A percentile compares a stretch with the other conserved stretches of the same genome.
Conservation (phyloP, 768 basidiomycete genomes). For the Leccinum barrowsii region DNA sequence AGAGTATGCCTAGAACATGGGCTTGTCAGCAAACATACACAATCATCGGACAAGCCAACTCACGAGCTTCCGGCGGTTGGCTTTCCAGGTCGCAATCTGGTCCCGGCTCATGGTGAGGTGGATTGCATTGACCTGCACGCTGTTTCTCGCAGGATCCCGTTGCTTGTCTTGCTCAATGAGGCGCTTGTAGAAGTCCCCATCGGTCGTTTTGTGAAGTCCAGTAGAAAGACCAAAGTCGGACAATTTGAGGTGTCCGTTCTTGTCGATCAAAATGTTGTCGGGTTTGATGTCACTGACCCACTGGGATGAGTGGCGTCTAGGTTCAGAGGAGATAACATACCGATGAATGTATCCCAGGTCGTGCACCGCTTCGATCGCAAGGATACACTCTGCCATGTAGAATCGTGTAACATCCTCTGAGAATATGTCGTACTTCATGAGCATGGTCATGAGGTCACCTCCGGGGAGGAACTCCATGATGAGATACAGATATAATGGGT, state of each 20-base stretch:
- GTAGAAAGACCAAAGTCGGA: constrained; percentile 99
- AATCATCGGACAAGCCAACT: constrained; percentile 15
- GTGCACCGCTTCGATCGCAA: constrained; percentile 98
- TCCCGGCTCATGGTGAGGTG: constrained; percentile 96
- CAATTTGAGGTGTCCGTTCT: constrained; percentile 92
- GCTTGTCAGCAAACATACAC: constrained; percentile 5
- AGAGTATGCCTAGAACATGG: constrained; percentile 75
- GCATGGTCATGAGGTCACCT: constrained; percentile 99
- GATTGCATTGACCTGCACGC: constrained; percentile 96
- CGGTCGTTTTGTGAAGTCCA: constrained; percentile 94
- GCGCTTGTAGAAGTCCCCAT: constrained; percentile 91
- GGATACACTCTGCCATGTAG: constrained; percentile 98
- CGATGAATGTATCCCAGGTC: constrained; percentile 99
- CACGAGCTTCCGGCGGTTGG: constrained; percentile 92
- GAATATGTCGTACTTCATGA: constrained; percentile 99
- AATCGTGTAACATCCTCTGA: constrained; percentile 98
- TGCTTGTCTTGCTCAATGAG: constrained; percentile 76
- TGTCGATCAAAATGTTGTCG: constrained; percentile 98
- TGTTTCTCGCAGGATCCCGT: constrained; percentile 75
- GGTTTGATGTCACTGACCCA: constrained; percentile 91
- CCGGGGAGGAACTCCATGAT: constrained; percentile 93
- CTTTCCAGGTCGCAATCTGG: constrained; percentile 98
- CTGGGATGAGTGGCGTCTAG: neutral
- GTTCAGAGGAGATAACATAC: constrained; percentile 40
- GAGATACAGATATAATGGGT: constrained; percentile 90